These are phyloP conservation scores for Cichorium intybus DNA, from an alignment of 140 eudicot species.

Conservation along the genomic window DNA sequence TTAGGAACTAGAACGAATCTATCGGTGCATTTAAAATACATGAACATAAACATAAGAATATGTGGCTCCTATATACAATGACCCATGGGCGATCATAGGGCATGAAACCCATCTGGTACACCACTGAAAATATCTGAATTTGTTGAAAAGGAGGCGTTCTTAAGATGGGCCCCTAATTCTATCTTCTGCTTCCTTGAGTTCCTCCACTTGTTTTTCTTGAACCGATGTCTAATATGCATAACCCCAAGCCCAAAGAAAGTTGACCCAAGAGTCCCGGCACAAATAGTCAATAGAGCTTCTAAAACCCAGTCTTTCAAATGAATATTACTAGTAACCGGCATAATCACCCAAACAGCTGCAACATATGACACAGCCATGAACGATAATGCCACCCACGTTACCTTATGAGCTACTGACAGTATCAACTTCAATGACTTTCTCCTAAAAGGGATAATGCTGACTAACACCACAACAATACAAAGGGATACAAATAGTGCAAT, in stretches of 20 bases:
- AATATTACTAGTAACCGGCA: neutral
- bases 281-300: neutral
- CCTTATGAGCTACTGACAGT: conserved; percentile 22
- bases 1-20: no score
- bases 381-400: conserved; percentile 31
- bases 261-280: neutral
- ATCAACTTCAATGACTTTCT: conserved; percentile 16
- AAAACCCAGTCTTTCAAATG: neutral
- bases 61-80: no score
- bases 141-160: no score
- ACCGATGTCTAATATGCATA: neutral
- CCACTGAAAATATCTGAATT: no score
- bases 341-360: conserved; percentile 29
- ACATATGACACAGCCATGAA: conserved; percentile 37
- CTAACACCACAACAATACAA: conserved; percentile 29
- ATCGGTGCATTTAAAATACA: no score
- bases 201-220: conserved; percentile 8
- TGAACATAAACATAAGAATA: no score
- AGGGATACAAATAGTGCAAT: conserved; percentile 28
- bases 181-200: no score
- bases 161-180: no score
- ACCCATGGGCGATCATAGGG: no score
- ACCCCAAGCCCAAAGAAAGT: neutral
- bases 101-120: no score
- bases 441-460: conserved; percentile 35